phyloP scores from a whole-genome alignment of 306 rosid species.

The Rosa chinensis region DNA sequence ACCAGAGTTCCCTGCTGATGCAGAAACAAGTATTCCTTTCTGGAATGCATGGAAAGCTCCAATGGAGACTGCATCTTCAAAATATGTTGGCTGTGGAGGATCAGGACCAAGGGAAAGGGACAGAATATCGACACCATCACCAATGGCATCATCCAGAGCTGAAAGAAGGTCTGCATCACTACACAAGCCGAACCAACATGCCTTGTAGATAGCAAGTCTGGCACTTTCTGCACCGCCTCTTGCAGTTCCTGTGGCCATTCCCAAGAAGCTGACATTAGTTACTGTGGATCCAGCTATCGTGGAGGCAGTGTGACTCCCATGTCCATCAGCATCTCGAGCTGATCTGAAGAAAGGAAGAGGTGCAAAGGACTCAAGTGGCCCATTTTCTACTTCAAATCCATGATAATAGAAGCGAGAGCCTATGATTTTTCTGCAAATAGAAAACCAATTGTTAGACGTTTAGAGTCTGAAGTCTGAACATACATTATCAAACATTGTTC shows the following conservation, averaged over 20 bases:
- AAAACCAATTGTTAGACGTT: background rate
- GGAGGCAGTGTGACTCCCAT: slow-evolving; percentile 77
- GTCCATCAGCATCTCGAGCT: slow-evolving; percentile 58
- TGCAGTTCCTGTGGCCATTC: slow-evolving; percentile 60
- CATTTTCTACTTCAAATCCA: slow-evolving; percentile 50
- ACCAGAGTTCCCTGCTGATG: slow-evolving; percentile 68
- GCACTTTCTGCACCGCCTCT: slow-evolving; percentile 68
- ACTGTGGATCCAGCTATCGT: slow-evolving; percentile 66
- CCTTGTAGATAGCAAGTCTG: slow-evolving; percentile 72
- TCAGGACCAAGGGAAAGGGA: slow-evolving; percentile 69
- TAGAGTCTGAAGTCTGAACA: background rate
- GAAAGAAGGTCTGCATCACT: slow-evolving; percentile 60
- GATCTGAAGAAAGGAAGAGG: slow-evolving; percentile 48
- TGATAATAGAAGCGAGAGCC: slow-evolving; percentile 55
- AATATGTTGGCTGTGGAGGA: slow-evolving; percentile 57
- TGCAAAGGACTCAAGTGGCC: slow-evolving; percentile 41
- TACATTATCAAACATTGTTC: background rate
- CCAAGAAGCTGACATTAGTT: slow-evolving; percentile 46
- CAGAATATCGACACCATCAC: slow-evolving; percentile 65
- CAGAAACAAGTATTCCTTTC: slow-evolving; percentile 67
- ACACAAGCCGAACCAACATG: slow-evolving; percentile 60
- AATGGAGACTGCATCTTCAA: slow-evolving; percentile 42
- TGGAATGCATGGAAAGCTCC: slow-evolving; percentile 71
- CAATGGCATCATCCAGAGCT: slow-evolving; percentile 69
- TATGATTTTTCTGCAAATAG: slow-evolving; percentile 53